phyloP scores from a whole-genome alignment of 257 asterid genomes.

The Capsicum rhomboideum region DNA sequence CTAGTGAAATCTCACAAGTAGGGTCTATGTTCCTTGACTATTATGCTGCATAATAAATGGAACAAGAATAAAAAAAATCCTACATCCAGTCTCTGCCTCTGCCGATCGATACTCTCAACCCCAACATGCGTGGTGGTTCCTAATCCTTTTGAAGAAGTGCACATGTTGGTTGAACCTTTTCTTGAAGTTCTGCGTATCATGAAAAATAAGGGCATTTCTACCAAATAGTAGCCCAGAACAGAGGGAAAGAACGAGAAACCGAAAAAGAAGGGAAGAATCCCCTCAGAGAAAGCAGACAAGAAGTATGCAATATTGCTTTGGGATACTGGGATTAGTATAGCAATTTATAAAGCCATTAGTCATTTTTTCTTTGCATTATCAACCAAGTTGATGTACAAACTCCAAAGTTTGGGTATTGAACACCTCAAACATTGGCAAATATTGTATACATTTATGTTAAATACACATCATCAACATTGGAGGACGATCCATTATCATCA shows the following conservation, averaged over 20 bases:
- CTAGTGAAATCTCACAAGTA: background rate
- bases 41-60: too few species aligned
- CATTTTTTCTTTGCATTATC: background rate
- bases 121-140: too few species aligned
- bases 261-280: background rate
- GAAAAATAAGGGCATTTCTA: background rate
- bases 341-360: background rate
- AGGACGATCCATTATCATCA: background rate
- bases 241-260: background rate
- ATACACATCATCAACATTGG: background rate
- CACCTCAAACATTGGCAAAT: background rate
- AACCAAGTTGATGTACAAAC: background rate
- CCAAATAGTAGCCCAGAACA: background rate
- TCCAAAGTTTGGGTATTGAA: background rate
- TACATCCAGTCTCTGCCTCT: background rate
- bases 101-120: too few species aligned
- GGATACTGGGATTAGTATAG: background rate
- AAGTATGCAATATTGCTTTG: background rate
- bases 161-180: too few species aligned
- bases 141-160: background rate
- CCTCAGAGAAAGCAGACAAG: background rate
- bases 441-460: background rate
- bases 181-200: background rate
- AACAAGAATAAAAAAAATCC: too few species aligned
- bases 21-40: background rate